A percentile compares a stretch with the other conserved stretches of the same genome.
Conservation (phyloP, 176 grass and related monocot species). For the Saccharum officinarum region DNA sequence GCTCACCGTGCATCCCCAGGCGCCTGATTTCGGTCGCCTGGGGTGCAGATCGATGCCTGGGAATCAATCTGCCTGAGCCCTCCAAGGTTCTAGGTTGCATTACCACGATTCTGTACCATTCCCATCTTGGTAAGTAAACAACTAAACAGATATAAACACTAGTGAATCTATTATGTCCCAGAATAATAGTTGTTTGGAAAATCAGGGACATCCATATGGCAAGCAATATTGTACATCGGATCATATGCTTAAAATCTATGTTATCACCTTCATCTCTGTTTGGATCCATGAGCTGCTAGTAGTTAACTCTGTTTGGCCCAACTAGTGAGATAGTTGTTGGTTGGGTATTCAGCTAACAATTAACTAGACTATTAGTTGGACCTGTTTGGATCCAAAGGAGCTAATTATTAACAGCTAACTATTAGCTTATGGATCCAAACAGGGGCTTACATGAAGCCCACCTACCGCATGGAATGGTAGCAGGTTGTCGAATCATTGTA, state of each 20-base stretch:
- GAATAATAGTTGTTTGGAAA: slow-evolving; percentile 9
- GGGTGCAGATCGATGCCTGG: neutral
- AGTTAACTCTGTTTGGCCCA: too few species aligned
- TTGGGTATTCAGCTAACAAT: too few species aligned
- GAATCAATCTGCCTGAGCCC: too few species aligned
- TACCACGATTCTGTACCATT: neutral
- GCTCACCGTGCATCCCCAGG: neutral
- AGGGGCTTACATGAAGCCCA: neutral
- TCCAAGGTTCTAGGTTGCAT: neutral
- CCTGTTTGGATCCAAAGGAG: neutral
- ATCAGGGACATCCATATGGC: neutral
- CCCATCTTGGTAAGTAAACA: neutral
- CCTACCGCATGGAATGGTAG: neutral
- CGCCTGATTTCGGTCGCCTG: neutral
- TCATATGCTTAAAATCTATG: neutral
- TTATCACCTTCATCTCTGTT: too few species aligned
- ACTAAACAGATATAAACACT: neutral
- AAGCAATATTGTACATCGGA: neutral
- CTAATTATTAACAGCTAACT: neutral
- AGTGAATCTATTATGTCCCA: neutral
- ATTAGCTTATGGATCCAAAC: neutral
- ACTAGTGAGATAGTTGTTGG: too few species aligned
- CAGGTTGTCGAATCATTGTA: neutral
- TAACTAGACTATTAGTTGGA: too few species aligned
- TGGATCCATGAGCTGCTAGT: too few species aligned